Percentiles rank a stretch among this genome's conserved stretches.
phyloP scores from a whole-genome alignment of 2,329 filamentous ascomycete genomes.

The Trichoderma aggressivum region DNA sequence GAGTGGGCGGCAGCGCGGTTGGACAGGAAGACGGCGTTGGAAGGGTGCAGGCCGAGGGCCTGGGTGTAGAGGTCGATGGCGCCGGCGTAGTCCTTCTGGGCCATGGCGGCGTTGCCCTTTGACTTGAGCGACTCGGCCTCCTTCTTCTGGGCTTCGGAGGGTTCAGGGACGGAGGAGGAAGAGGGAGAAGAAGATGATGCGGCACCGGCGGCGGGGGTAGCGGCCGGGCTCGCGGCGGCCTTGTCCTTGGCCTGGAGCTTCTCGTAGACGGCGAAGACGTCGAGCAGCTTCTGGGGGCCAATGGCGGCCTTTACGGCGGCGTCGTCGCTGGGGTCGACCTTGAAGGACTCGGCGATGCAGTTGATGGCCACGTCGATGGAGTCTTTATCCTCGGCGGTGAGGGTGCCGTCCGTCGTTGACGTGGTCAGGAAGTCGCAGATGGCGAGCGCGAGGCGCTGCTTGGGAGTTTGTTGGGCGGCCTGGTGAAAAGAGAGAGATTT shows the following conservation, averaged over 20 bases:
- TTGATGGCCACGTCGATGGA: constrained; percentile 91
- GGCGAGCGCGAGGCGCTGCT: constrained; percentile 90
- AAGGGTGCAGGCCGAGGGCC: constrained; percentile 74
- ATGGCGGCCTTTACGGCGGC: constrained; percentile 71
- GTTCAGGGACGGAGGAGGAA: constrained; percentile 22
- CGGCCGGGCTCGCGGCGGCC: constrained; percentile 30
- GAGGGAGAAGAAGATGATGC: constrained; percentile 31
- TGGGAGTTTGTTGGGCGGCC: constrained; percentile 45
- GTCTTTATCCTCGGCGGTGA: constrained; percentile 83
- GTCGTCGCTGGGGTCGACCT: constrained; percentile 80
- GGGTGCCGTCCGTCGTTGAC: constrained; percentile 82
- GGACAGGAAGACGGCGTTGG: constrained; percentile 93
- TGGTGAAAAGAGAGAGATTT: background rate
- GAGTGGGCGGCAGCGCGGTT: constrained; percentile 95
- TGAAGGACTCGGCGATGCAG: constrained; percentile 94
- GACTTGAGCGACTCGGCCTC: constrained; percentile 87
- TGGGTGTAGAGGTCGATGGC: constrained; percentile 88
- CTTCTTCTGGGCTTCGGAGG: constrained; percentile 61
- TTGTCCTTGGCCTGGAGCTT: constrained; percentile 67
- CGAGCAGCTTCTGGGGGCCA: constrained; percentile 80
- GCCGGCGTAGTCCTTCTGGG: constrained; percentile 78
- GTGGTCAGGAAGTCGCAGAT: constrained; percentile 92
- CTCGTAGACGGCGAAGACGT: constrained; percentile 95
- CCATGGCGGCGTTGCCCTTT: constrained; percentile 92
- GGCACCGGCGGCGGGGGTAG: constrained; percentile 43